Conservation (phyloP, 306 rosid genomes). For the Adenanthera pavonina region DNA sequence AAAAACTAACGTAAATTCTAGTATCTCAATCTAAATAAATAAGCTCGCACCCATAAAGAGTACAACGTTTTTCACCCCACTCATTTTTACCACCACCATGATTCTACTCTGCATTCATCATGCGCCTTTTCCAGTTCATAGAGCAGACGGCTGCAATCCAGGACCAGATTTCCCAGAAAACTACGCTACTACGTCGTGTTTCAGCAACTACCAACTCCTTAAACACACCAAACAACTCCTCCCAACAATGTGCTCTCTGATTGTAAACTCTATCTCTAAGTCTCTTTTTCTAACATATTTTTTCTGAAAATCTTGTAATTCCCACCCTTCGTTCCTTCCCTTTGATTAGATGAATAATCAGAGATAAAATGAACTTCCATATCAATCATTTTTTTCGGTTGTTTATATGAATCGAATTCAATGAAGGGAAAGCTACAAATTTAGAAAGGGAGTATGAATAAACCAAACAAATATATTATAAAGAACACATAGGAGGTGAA, state of each 20-base stretch:
- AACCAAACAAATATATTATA: not conserved
- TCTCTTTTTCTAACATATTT: slow-evolving; percentile 1
- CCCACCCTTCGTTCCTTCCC: not conserved
- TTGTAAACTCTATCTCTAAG: not conserved
- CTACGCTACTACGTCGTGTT: not conserved
- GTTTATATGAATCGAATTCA: not conserved
- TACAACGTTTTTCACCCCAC: not conserved
- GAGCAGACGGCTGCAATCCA: slow-evolving; percentile 4
- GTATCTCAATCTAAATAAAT: not conserved
- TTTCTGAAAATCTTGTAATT: not conserved
- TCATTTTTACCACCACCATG: not conserved
- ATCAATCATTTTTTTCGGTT: not conserved
- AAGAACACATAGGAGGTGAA: not conserved
- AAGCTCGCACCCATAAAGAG: too few species aligned
- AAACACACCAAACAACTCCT: slow-evolving; percentile 8
- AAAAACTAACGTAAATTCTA: not conserved
- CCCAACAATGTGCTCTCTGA: slow-evolving; percentile 8
- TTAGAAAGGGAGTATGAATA: not conserved
- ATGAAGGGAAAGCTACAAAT: not conserved
- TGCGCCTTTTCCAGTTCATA: not conserved
- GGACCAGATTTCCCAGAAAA: not conserved
- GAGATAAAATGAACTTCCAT: not conserved
- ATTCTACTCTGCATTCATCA: not conserved
- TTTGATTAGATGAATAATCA: not conserved
- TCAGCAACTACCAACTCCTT: slow-evolving; percentile 4